Percentiles rank a stretch among this genome's conserved stretches.
phyloP scores from a whole-genome alignment of 129 eudicot species.

The Oenanthe sinensis region DNA sequence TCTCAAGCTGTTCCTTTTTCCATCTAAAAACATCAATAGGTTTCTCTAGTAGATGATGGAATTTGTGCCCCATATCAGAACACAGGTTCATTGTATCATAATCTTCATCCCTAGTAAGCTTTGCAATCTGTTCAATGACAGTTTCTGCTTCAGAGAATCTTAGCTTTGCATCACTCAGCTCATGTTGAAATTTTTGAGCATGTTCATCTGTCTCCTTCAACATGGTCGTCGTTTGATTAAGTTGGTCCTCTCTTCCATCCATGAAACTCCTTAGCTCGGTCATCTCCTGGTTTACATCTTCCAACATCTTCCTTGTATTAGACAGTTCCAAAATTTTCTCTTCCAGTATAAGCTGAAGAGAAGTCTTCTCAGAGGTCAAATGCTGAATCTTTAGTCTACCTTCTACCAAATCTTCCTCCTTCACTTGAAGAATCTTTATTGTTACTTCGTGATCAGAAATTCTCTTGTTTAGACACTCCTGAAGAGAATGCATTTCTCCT shows the following conservation, averaged over 20 bases:
- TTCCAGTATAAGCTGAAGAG: constrained; percentile 40
- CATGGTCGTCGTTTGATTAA: constrained; percentile 33
- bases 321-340: constrained; percentile 57
- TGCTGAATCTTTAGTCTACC: constrained; percentile 72
- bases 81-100: constrained; percentile 4
- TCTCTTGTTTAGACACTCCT: constrained; percentile 45
- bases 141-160: constrained; percentile 61
- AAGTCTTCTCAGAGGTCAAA: constrained; percentile 44
- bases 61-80: constrained; percentile 4
- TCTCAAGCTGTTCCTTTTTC: constrained; percentile 56
- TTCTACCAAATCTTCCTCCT: constrained; percentile 69
- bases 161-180: constrained; percentile 34
- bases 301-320: constrained; percentile 37
- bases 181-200: constrained; percentile 38
- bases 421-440: constrained; percentile 37
- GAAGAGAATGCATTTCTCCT: constrained; percentile 38
- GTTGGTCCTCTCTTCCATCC: constrained; percentile 41
- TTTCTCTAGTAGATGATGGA: neutral
- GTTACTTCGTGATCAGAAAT: constrained; percentile 37
- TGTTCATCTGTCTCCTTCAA: constrained; percentile 55
- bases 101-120: constrained; percentile 42
- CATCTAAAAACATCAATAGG: constrained; percentile 25
- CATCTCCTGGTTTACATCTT: constrained; percentile 53
- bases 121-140: constrained; percentile 46
- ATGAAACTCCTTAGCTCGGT: constrained; percentile 43